A percentile compares a stretch with the other conserved stretches of the same genome.
These are phyloP conservation scores for Macroventuria anomochaeta DNA, from an alignment of 2,329 filamentous ascomycete species.

Conservation along the genomic window DNA sequence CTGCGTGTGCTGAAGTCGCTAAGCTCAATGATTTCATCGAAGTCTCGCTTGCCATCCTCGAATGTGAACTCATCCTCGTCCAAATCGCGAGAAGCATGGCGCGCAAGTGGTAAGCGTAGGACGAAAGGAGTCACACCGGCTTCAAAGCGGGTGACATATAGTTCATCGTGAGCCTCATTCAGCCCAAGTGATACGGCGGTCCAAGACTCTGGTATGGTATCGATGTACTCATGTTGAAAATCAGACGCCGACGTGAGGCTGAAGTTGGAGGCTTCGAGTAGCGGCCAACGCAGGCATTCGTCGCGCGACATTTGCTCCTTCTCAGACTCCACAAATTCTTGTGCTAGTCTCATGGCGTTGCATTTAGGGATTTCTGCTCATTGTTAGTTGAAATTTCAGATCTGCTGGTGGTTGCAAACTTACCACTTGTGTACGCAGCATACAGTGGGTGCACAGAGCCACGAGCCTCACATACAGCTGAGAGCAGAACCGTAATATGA, in stretches of 20 bases:
- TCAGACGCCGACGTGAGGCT: constrained; percentile 51
- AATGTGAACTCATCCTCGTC: constrained; percentile 86
- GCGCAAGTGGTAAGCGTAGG: constrained; percentile 81
- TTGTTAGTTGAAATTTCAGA: constrained; percentile 6
- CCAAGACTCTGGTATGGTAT: constrained; percentile 84
- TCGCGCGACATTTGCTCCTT: constrained; percentile 50
- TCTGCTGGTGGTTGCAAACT: neutral
- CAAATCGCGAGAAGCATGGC: constrained; percentile 79
- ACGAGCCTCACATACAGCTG: constrained; percentile 43
- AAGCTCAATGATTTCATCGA: constrained; percentile 79
- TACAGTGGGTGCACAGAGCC: constrained; percentile 49
- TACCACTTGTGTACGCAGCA: constrained; percentile 49
- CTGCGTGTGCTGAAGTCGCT: constrained; percentile 86
- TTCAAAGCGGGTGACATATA: constrained; percentile 87
- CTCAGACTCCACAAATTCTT: constrained; percentile 61
- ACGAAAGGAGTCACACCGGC: constrained; percentile 80
- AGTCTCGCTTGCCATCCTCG: constrained; percentile 76
- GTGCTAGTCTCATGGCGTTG: constrained; percentile 70
- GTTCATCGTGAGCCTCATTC: constrained; percentile 80
- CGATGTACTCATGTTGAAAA: constrained; percentile 82
- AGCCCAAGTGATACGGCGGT: constrained; percentile 84
- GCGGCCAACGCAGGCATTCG: constrained; percentile 50
- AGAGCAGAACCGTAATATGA: constrained; percentile 49
- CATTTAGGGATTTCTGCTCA: constrained; percentile 71
- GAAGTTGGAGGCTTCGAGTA: constrained; percentile 38